Conservation (phyloP, 2,329 filamentous ascomycete species). For the Polytolypa hystricis region DNA sequence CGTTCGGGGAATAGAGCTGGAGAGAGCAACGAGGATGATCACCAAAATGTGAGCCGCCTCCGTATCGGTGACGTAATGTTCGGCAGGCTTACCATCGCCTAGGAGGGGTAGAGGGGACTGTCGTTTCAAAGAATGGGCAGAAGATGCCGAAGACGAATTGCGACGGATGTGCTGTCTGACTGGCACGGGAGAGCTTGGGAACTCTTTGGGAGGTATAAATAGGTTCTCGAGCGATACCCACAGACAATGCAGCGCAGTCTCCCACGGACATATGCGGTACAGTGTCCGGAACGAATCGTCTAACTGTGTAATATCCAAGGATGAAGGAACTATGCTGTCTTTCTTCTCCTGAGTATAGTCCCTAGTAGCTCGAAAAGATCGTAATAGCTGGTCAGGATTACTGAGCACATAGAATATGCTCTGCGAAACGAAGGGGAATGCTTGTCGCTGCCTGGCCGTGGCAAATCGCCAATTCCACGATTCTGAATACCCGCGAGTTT, state of each 20-base stretch:
- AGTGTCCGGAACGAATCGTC: slow-evolving; percentile 25
- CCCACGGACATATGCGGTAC: slow-evolving; percentile 28
- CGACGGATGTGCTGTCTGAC: slow-evolving; percentile 8
- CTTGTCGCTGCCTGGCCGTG: slow-evolving; percentile 25
- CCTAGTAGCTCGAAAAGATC: slow-evolving; percentile 26
- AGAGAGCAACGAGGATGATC: slow-evolving; percentile 27
- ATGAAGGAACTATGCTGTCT: slow-evolving; percentile 6
- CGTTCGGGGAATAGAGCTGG: slow-evolving; percentile 26
- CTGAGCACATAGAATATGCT: slow-evolving; percentile 35
- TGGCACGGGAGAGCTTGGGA: slow-evolving; percentile 18
- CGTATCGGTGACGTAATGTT: slow-evolving; percentile 26
- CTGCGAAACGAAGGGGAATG: slow-evolving; percentile 33
- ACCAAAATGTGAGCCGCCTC: slow-evolving; percentile 31
- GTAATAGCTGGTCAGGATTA: slow-evolving; percentile 28
- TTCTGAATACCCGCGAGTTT: slow-evolving; percentile 26
- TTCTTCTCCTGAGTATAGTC: not conserved
- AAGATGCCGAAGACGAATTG: slow-evolving; percentile 19
- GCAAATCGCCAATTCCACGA: slow-evolving; percentile 28
- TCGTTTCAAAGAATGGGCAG: slow-evolving; percentile 4
- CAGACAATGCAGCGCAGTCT: slow-evolving; percentile 31
- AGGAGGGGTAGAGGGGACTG: too few relatives aligned
- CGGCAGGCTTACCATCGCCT: slow-evolving; percentile 3
- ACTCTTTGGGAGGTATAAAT: slow-evolving; percentile 28
- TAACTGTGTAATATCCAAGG: slow-evolving; percentile 17
- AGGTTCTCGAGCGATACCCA: slow-evolving; percentile 31